Conservation (phyloP, 2,329 filamentous ascomycete species). For the Venturia pyrina region DNA sequence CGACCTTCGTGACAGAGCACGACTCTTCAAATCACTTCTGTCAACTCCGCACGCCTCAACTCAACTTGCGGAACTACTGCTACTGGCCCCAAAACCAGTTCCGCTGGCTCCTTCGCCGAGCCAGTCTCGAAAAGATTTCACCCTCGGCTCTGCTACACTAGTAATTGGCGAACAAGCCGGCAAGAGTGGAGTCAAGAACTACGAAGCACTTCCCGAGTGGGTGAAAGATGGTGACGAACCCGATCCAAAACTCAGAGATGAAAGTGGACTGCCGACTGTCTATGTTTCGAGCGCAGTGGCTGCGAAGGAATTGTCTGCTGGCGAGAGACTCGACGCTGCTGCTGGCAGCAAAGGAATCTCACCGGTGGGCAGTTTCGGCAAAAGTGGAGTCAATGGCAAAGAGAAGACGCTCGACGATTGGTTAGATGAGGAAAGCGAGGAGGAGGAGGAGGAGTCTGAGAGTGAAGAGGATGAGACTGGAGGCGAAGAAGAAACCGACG, state of each 20-base stretch:
- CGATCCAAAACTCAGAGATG: slow-evolving; percentile 60
- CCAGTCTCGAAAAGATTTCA: slow-evolving; percentile 66
- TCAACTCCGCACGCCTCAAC: slow-evolving; percentile 56
- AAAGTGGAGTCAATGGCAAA: slow-evolving; percentile 46
- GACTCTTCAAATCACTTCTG: slow-evolving; percentile 79
- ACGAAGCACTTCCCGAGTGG: slow-evolving; percentile 74
- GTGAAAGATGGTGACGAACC: slow-evolving; percentile 72
- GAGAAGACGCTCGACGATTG: slow-evolving; percentile 82
- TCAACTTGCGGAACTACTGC: slow-evolving; percentile 79
- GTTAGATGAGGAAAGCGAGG: slow-evolving; percentile 35
- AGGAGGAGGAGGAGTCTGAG: slow-evolving; percentile 39
- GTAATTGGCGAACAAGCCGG: slow-evolving; percentile 72
- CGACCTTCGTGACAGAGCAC: slow-evolving; percentile 82
- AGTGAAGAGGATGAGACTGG: slow-evolving; percentile 48
- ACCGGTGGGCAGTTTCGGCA: slow-evolving; percentile 22
- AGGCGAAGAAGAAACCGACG: slow-evolving; percentile 37
- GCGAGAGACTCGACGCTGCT: slow-evolving; percentile 53
- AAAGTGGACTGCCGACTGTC: slow-evolving; percentile 27
- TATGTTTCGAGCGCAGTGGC: slow-evolving; percentile 19
- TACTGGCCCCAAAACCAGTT: slow-evolving; percentile 88
- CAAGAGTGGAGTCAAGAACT: slow-evolving; percentile 67
- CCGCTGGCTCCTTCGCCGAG: slow-evolving; percentile 85
- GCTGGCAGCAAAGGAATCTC: slow-evolving; percentile 28
- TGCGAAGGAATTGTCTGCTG: slow-evolving; percentile 43
- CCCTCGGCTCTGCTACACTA: slow-evolving; percentile 75